Evolutionary conservation across 306 rosid genomes (phyloP).

Genomic region (Inga laurina): DNA sequence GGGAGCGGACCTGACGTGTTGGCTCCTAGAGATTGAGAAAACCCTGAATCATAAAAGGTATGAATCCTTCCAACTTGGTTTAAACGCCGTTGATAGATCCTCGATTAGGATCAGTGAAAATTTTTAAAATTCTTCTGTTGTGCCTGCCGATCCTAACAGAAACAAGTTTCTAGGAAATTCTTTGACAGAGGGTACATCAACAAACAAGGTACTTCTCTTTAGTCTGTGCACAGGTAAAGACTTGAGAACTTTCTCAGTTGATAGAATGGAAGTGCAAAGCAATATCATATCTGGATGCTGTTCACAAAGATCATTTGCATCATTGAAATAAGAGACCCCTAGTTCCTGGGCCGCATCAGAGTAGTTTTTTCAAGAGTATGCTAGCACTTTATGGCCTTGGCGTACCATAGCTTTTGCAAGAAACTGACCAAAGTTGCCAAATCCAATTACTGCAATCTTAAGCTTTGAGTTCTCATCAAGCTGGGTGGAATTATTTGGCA

Average conservation of each 20-base stretch:
- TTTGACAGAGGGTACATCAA: conserved; percentile 90
- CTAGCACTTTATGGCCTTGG: conserved; percentile 79
- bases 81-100: too few species aligned
- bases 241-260: conserved; percentile 42
- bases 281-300: conserved; percentile 83
- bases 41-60: too few species aligned
- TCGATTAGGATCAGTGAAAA: too few species aligned
- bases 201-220: conserved; percentile 84
- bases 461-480: conserved; percentile 54
- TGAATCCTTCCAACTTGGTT: too few species aligned
- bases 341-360: conserved; percentile 61
- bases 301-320: conserved; percentile 36
- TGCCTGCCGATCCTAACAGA: too few species aligned
- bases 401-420: conserved; percentile 64
- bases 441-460: conserved; percentile 76
- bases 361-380: conserved; percentile 79
- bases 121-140: too few species aligned
- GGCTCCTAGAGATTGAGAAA: too few species aligned
- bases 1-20: too few species aligned
- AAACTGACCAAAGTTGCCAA: conserved; percentile 94
- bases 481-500: conserved; percentile 21
- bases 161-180: conserved; percentile 82
- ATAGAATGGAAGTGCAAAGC: conserved; percentile 85
- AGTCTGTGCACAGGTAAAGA: conserved; percentile 78
- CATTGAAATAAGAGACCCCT: conserved; percentile 63